phyloP scores from a whole-genome alignment of 2,329 filamentous ascomycete genomes.

The Biscogniauxia mediterranea region DNA sequence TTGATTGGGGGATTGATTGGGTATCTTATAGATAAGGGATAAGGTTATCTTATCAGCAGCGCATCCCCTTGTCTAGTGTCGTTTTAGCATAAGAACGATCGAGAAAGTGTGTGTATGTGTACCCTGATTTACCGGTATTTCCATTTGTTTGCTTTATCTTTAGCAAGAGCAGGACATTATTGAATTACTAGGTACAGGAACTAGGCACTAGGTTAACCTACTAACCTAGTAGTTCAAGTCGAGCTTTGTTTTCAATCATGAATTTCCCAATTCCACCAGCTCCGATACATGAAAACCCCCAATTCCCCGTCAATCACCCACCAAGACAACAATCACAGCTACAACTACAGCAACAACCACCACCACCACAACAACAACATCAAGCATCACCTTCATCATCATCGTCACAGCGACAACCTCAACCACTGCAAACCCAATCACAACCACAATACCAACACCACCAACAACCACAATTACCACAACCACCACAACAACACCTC shows the following conservation, averaged over 20 bases:
- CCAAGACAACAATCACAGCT: background rate
- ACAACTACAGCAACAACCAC: conserved; percentile 1
- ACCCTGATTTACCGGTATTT: background rate
- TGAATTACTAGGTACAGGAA: background rate
- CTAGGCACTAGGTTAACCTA: too few species aligned
- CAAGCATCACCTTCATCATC: background rate
- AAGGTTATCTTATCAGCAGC: background rate
- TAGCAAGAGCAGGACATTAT: background rate
- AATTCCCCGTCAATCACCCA: background rate
- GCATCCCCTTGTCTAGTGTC: background rate
- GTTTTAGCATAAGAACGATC: background rate
- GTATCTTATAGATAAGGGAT: background rate
- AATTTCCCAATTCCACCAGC: background rate
- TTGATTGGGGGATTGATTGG: too few species aligned
- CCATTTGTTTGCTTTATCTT: background rate
- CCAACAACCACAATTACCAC: background rate
- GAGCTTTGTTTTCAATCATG: background rate
- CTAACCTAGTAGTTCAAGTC: too few species aligned
- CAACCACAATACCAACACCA: conserved; percentile 3
- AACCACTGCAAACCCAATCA: conserved; percentile 1
- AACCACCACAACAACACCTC: background rate
- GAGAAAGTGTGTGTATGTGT: background rate
- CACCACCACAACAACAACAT: background rate
- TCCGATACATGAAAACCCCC: background rate
- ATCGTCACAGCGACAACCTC: background rate